Percentiles rank a stretch among this genome's conserved stretches.
These are phyloP conservation scores for Hyaloscypha finlandica DNA, from an alignment of 495 filamentous ascomycete genomes.

Conservation along the genomic window DNA sequence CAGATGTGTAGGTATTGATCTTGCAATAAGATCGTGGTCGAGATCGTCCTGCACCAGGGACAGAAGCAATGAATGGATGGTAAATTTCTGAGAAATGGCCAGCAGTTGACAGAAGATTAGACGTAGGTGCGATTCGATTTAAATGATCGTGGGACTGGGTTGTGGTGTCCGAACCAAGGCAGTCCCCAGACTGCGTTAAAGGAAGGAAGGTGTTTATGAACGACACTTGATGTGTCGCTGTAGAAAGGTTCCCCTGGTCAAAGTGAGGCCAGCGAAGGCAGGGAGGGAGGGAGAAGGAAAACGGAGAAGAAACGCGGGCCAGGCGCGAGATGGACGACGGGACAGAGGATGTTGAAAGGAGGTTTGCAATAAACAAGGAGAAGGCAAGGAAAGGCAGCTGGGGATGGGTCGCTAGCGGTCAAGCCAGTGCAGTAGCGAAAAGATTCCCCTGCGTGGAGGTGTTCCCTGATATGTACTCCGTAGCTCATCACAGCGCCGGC, in stretches of 20 bases:
- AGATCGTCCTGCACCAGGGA: neutral
- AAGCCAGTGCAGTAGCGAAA: neutral
- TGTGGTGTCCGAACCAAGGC: neutral
- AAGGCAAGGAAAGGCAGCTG: neutral
- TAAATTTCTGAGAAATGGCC: constrained; percentile 28
- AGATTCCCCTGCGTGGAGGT: neutral
- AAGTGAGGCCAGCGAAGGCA: neutral
- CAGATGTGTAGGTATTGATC: neutral
- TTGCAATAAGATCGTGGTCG: neutral
- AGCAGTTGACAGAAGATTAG: constrained; percentile 29
- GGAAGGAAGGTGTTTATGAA: constrained; percentile 8
- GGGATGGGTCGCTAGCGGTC: neutral
- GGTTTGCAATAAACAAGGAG: neutral
- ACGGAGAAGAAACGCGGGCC: neutral
- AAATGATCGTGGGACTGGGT: constrained; percentile 6
- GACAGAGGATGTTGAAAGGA: neutral
- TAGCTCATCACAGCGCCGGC: no score
- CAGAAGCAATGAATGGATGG: constrained; percentile 13
- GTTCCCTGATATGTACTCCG: no score
- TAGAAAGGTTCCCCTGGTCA: neutral
- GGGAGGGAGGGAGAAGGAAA: neutral
- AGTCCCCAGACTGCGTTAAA: constrained; percentile 6
- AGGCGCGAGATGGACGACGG: neutral
- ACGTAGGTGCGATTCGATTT: neutral
- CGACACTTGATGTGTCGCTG: constrained; percentile 6